phyloP scores from a whole-genome alignment of 2,329 filamentous ascomycete species.

The Fusarium sp. region DNA sequence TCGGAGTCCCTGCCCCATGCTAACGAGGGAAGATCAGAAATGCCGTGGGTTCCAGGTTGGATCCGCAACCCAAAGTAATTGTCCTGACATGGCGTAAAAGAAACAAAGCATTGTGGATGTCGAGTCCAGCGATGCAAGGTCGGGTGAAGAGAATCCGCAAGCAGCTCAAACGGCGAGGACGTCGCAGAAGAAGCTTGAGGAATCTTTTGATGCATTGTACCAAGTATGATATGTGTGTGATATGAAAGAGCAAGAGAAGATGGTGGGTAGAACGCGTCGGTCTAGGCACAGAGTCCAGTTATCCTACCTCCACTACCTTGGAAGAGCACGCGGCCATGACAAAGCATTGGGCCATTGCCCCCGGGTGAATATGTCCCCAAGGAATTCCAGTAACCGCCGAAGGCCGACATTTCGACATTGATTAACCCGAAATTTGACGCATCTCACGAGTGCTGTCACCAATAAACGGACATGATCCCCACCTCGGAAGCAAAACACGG shows the following conservation, averaged over 20 bases:
- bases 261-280: not conserved
- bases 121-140: not conserved
- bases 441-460: not conserved
- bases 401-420: not conserved
- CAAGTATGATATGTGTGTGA: not conserved
- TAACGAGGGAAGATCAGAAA: not conserved
- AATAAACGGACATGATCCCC: not conserved
- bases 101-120: not conserved
- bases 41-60: not conserved
- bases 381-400: not conserved
- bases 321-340: not conserved
- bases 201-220: not conserved
- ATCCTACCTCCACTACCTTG: not conserved
- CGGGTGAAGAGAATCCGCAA: not conserved
- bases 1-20: not conserved
- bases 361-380: not conserved
- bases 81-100: not conserved
- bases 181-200: not conserved
- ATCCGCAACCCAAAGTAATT: not conserved
- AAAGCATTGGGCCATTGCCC: not conserved
- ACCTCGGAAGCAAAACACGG: not conserved
- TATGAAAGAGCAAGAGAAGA: not conserved
- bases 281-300: not conserved
- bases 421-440: not conserved
- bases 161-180: not conserved